phyloP scores from a whole-genome alignment of 2,329 filamentous ascomycete genomes.

The Talaromyces islandicus region DNA sequence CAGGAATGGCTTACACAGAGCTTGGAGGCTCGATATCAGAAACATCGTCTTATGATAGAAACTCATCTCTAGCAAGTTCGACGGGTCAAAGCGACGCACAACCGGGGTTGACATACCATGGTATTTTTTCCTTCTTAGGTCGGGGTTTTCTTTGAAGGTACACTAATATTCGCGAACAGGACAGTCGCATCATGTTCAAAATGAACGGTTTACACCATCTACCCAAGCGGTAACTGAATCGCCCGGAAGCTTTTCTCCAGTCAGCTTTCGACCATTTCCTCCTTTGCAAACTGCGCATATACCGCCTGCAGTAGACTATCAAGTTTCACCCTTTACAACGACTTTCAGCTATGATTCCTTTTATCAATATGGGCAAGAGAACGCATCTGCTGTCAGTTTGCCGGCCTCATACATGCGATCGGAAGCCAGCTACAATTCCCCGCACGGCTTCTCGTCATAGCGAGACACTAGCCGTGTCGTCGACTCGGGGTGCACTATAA shows the following conservation, averaged over 20 bases:
- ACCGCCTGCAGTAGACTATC: slow-evolving; percentile 29
- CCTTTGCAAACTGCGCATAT: slow-evolving; percentile 26
- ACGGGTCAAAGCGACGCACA: slow-evolving; percentile 5
- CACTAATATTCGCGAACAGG: slow-evolving; percentile 13
- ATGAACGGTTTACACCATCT: slow-evolving; percentile 19
- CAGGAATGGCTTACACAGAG: slow-evolving; percentile 2
- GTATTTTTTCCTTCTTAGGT: neutral
- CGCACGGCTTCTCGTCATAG: slow-evolving; percentile 5
- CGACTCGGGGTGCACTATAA: neutral
- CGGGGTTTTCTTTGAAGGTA: slow-evolving; percentile 2
- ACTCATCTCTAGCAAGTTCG: slow-evolving; percentile 18
- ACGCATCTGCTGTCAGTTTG: slow-evolving; percentile 29
- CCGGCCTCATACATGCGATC: slow-evolving; percentile 28
- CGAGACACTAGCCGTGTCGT: neutral
- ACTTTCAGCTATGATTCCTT: slow-evolving; percentile 11
- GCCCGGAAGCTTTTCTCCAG: slow-evolving; percentile 20
- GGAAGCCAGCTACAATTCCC: slow-evolving; percentile 18
- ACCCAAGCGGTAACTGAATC: slow-evolving; percentile 20
- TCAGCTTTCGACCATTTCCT: slow-evolving; percentile 22
- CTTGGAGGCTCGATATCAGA: slow-evolving; percentile 6
- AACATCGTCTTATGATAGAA: slow-evolving; percentile 12
- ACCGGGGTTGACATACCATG: slow-evolving; percentile 8
- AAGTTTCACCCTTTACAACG: slow-evolving; percentile 14
- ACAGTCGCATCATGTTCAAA: slow-evolving; percentile 23
- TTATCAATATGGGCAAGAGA: slow-evolving; percentile 25